Evolutionary conservation across 163 green algal species (phyloP), one percentile per base, ranked within the genome.

Genomic region (Chlorella variabilis): DNA sequence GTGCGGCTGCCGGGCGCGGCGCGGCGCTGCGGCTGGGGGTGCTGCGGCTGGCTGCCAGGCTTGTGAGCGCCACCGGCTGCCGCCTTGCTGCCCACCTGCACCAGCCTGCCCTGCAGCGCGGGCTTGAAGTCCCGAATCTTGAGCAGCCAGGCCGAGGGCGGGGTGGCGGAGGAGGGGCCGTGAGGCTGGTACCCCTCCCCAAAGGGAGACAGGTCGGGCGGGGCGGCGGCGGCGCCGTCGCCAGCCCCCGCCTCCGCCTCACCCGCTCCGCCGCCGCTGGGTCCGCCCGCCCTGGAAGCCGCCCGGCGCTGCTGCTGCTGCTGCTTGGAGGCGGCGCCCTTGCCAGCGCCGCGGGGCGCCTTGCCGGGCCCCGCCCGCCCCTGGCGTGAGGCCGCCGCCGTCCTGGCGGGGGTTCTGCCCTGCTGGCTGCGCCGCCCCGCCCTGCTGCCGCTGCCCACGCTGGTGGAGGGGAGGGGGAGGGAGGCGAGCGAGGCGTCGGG

Each of bases 111-210:
- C 75, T 42, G 33, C 33, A 63, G 75, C 0, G 42, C 59, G n/a
- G 42, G 31, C 42, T 18, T 75, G 31, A 79, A 42, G 79, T 84
- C 79, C 5, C 29, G 23, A 20, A 39, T 42, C 23, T 56, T 74
- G 0, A 84, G 69, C 67, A 70, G 42, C 69, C 58, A 75, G 23
- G 1, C 4, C 39, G 31, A 45, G 39, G 79, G 69, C 2, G 79
- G 79, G n/a, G 41, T 58, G 31, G 41, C 15, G 27, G 56, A 13
- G 23, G 59, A 71, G 45, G 80, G 61, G 59, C 80, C 80, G 17
- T 45, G 80, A 34, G 65, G 18, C 25, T 25, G 11, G 80, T 85
- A 81, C 13, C 70, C 70, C 21, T 25, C 15, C 27, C 56, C 70
- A 68, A 71, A 81, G 5, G 21, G 48, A 13, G 39, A 9, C 63